Evolutionary conservation across 768 basidiomycete species (phyloP), one percentile per base, ranked within the genome.

Genomic region (Leucocoprinus leucothites): DNA sequence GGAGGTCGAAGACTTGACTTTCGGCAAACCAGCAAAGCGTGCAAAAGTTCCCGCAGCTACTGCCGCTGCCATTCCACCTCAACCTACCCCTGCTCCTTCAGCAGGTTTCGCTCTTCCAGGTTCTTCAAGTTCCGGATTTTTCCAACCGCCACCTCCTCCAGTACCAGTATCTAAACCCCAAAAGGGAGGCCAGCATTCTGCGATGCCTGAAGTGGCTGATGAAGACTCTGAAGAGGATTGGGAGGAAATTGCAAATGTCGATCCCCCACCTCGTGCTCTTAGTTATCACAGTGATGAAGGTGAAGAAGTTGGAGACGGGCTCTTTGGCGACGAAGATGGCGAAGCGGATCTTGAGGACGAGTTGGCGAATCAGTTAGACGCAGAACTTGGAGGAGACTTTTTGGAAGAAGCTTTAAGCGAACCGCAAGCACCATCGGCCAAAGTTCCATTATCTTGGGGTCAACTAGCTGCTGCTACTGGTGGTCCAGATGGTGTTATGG

Each of bases 151-250:
- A 8, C 36, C 49, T 26, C 34, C 40, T 16, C 24, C 19, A 16
- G 22, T 35, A 13, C 44, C 45, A 31, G 41, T 36, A 5, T 49
- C 45, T 13, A 35, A 50, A 28, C 8, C 48, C 21, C 35, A 31
- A n/a, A 19, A 45, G 6, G 31, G 24, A 26, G 22, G 24, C 19
- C 31, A 42, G 18, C 35, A 41, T 26, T 46, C 56, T 19, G 18
- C 51, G 26, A 6, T 43, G 26, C 25, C 42, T 48, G 41, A 40
- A 13, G 57, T 9, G 14, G 51, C 36, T 18, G 48, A 24, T 19
- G 58, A 56, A 34, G 58, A 58, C 9, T 61, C 60, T 7, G 60
- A 61, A 25, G 58, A 55, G 22, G 56, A 57, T 1, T 61, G 60
- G 60, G 58, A 59, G 18, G 58, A 61, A 47, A 56, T 61, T 7